These are phyloP conservation scores for Rhizopogon vinicolor DNA, from an alignment of 768 basidiomycete species.

Conservation along the genomic window DNA sequence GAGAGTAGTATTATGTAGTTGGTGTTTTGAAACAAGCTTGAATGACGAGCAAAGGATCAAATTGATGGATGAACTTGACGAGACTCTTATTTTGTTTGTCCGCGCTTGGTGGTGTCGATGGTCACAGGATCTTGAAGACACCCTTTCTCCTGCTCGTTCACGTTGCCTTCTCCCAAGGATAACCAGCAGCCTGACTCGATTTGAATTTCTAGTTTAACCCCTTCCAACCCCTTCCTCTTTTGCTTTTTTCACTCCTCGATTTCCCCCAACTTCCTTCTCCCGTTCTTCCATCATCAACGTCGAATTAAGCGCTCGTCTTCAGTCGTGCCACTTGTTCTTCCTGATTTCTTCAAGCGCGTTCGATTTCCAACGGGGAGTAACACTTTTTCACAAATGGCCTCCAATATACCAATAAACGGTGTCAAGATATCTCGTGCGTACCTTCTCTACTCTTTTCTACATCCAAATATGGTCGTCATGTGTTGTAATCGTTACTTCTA, in stretches of 20 bases:
- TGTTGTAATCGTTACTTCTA: slow-evolving; percentile 8
- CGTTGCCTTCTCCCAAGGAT: slow-evolving; percentile 6
- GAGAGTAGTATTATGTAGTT: too few species aligned
- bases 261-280: background rate
- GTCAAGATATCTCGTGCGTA: slow-evolving; percentile 82
- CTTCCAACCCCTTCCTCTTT: background rate
- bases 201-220: slow-evolving; percentile 7
- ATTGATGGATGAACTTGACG: background rate
- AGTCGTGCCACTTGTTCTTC: slow-evolving; percentile 6
- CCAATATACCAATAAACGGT: slow-evolving; percentile 81
- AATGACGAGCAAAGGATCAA: background rate
- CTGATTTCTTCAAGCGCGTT: slow-evolving; percentile 3
- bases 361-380: background rate
- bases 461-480: slow-evolving; percentile 26
- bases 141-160: slow-evolving; percentile 22
- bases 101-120: slow-evolving; percentile 15
- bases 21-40: too few species aligned
- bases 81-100: slow-evolving; percentile 28
- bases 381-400: slow-evolving; percentile 47
- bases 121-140: slow-evolving; percentile 28
- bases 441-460: slow-evolving; percentile 12
- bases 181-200: slow-evolving; percentile 1
- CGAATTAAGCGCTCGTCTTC: slow-evolving; percentile 12
- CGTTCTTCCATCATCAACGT: slow-evolving; percentile 3
- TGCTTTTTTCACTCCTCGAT: slow-evolving; percentile 1